phyloP scores from a whole-genome alignment of 805 yeast species.

The Kockiozyma suomiensis region DNA sequence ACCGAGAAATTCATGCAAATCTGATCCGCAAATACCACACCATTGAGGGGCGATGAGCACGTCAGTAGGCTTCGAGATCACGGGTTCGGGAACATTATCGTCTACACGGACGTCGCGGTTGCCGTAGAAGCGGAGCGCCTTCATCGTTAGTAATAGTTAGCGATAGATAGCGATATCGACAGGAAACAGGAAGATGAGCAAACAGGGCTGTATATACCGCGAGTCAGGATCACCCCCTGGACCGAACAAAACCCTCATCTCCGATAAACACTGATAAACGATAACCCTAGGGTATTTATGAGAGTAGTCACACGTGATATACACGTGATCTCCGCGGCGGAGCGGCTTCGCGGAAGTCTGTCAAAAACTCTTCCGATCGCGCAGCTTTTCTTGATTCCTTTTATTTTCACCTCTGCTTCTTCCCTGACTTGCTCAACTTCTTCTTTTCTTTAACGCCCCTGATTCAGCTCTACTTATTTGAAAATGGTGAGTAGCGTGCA shows the following conservation, averaged over 20 bases:
- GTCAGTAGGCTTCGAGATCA: slow-evolving; percentile 21
- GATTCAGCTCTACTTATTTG: no score
- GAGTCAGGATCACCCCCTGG: no score
- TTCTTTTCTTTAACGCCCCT: no score
- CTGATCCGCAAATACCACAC: slow-evolving; percentile 69
- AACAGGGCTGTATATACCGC: no score
- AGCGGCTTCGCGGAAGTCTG: neutral
- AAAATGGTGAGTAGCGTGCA: no score
- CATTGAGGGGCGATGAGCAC: slow-evolving; percentile 32
- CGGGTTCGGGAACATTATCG: slow-evolving; percentile 22
- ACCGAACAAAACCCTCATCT: no score
- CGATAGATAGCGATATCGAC: no score
- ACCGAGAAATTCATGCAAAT: slow-evolving; percentile 57
- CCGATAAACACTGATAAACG: no score
- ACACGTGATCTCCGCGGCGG: neutral
- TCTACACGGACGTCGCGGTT: slow-evolving; percentile 27
- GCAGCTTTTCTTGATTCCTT: neutral
- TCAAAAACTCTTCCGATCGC: neutral
- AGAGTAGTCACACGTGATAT: neutral
- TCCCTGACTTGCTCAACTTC: no score
- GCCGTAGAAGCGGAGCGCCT: slow-evolving; percentile 30
- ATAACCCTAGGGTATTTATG: no score
- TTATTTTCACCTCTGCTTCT: neutral
- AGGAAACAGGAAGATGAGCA: no score
- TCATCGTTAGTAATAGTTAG: no score